Base-by-base conservation (phyloP, 192 early-diverging fungal genomes). In the Pecoramyces ruminantium region DNA sequence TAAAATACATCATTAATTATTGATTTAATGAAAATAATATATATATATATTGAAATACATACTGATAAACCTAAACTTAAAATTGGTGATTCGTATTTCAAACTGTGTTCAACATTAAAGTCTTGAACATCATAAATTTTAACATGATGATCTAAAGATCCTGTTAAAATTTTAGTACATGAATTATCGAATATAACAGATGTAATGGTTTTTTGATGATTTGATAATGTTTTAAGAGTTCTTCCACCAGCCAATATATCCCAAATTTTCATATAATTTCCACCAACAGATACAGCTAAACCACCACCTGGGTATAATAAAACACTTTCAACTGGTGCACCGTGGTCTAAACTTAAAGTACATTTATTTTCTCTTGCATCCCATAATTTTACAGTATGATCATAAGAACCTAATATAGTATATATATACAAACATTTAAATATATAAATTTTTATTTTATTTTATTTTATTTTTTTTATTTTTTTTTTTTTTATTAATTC, bases 151-250 rank as follows among this genome's bases (percentile, higher is more conserved):
- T 99, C 97, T 79, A 98, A 88, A 25, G 95, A 95, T 1, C 96
- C 97, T 2, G 95, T 92, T 29, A 99, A 85, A 78, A 99, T 86
- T 27, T 94, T 88, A 11, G 92, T 87, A 78, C 88, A 88, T 16
- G 86, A 86, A 77, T 88, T 91, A 88, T 99, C 94, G 81, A 99
- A 89, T 80, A 90, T 90, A 87, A 98, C 84, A 30, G 92, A 90
- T 13, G 97, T 99, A 82, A 98, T 92, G 12, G 94, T 96, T 89
- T 99, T 99, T 88, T 97, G 94, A 84, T 97, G 96, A 86, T 97
- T 98, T 30, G 91, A 91, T 28, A 99, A 83, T 29, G 89, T 88
- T 39, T 92, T 89, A 81, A 97, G 82, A n/a, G 87, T 85, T 29
- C 92, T 86, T 58, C 96, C 94, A 77, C 95, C 95, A 79, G 89